Conservation (phyloP, 164 flowering plant species). For the Aristolochia contorta region DNA sequence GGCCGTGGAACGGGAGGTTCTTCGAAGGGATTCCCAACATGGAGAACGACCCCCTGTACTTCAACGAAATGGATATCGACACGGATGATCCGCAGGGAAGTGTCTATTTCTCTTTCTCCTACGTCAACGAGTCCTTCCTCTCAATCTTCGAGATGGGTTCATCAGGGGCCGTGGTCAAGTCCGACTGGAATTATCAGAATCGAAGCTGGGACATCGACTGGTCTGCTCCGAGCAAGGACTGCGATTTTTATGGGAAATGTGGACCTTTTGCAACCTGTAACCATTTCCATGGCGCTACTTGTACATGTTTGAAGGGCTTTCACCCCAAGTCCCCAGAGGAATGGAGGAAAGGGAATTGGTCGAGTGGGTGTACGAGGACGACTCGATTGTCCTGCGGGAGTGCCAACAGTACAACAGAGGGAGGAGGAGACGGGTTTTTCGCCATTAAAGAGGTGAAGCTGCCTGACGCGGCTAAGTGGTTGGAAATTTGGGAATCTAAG, state of each 20-base stretch:
- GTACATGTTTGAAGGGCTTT: background rate
- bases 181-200: conserved; percentile 9
- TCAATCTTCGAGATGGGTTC: conserved; percentile 6
- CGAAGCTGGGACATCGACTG: conserved; percentile 5
- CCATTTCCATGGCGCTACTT: background rate
- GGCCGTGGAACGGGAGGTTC: conserved; percentile 3
- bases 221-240: background rate
- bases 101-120: background rate
- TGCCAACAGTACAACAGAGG: background rate
- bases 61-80: background rate
- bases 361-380: background rate
- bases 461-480: background rate
- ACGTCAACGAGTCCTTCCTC: background rate
- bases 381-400: background rate
- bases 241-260: background rate
- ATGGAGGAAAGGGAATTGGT: background rate
- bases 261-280: background rate
- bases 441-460: background rate
- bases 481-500: background rate
- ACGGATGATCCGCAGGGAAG: background rate
- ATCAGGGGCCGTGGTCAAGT: background rate
- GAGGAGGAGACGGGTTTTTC: background rate
- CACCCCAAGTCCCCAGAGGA: background rate
- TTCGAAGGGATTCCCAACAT: background rate
- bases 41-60: background rate